A percentile compares a stretch with the other conserved stretches of the same genome.
These are phyloP conservation scores for Polyporus tsugae DNA, from an alignment of 1,284 basidiomycete species.

Conservation along the genomic window DNA sequence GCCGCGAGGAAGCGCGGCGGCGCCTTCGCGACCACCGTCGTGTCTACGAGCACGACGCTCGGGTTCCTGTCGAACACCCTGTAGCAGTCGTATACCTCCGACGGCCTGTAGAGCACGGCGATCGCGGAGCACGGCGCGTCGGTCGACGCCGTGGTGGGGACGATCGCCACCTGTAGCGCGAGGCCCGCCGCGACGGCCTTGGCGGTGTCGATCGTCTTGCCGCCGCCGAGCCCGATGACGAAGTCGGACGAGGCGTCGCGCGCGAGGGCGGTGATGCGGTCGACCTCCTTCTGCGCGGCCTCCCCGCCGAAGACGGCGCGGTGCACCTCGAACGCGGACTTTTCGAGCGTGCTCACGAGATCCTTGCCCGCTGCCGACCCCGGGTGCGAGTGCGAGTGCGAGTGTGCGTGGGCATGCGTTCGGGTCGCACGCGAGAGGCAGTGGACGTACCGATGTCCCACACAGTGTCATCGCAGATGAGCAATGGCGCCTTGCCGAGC, in stretches of 20 bases:
- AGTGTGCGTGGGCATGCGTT: background rate
- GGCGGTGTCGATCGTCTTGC: conserved; percentile 45
- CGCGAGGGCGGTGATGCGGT: conserved; percentile 37
- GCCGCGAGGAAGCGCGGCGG: conserved; percentile 45
- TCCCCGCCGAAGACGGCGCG: conserved; percentile 42
- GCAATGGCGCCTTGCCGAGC: conserved; percentile 40
- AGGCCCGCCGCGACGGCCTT: conserved; percentile 44
- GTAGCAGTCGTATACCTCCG: conserved; percentile 45
- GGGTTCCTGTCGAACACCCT: conserved; percentile 45
- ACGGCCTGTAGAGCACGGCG: conserved; percentile 44
- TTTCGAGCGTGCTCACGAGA: conserved; percentile 38
- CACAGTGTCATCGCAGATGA: conserved; percentile 43
- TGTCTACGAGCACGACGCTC: conserved; percentile 44
- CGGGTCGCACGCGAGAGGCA: background rate
- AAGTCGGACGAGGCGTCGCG: conserved; percentile 37
- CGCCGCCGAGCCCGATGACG: conserved; percentile 46
- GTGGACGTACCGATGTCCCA: conserved; percentile 42
- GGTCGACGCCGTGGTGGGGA: conserved; percentile 47
- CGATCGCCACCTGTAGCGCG: conserved; percentile 39
- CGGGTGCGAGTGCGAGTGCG: too few species aligned
- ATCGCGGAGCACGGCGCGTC: conserved; percentile 47
- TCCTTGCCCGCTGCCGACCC: conserved; percentile 39
- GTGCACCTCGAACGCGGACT: conserved; percentile 38
- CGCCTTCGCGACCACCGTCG: conserved; percentile 42
- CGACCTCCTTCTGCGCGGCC: conserved; percentile 43